A percentile compares a stretch with the other conserved stretches of the same genome.
Evolutionary conservation across 106 monocot species (phyloP).

Genomic region (Allium fistulosum): DNA sequence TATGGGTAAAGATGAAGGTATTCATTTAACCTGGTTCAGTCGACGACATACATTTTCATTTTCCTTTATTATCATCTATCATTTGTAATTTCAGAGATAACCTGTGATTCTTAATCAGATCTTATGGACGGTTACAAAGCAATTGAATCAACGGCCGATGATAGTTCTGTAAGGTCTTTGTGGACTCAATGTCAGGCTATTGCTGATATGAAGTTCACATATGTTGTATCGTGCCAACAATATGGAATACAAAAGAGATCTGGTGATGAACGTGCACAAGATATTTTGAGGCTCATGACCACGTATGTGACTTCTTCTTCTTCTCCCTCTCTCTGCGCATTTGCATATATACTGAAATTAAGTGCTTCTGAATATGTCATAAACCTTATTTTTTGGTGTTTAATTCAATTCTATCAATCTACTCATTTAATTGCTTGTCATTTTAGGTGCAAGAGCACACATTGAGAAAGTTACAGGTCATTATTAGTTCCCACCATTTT

Average conservation of each 20-base stretch:
- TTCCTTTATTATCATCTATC: neutral
- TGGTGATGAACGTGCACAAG: conserved; percentile 40
- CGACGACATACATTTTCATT: neutral
- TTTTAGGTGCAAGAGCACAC: no score
- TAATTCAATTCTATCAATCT: no score
- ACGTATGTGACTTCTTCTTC: conserved; percentile 5
- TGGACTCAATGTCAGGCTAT: conserved; percentile 51
- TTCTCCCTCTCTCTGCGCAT: no score
- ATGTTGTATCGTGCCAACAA: conserved; percentile 58
- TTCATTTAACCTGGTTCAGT: no score
- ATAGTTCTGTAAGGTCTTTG: conserved; percentile 34
- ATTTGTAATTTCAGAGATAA: neutral
- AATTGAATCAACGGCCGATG: conserved; percentile 25
- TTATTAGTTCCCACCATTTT: neutral
- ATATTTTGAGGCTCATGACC: conserved; percentile 51
- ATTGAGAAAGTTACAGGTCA: neutral
- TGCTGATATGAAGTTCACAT: conserved; percentile 60
- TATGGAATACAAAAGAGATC: conserved; percentile 56
- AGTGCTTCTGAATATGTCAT: no score
- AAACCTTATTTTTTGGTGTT: no score
- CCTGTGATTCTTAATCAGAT: conserved; percentile 11
- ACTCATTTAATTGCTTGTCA: no score
- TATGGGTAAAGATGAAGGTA: conserved; percentile 47
- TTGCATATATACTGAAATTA: neutral
- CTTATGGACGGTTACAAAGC: conserved; percentile 52